A percentile compares a stretch with the other conserved stretches of the same genome.
These are phyloP conservation scores for Calonectria ilicicola DNA, from an alignment of 2,329 filamentous ascomycete species.

Conservation along the genomic window DNA sequence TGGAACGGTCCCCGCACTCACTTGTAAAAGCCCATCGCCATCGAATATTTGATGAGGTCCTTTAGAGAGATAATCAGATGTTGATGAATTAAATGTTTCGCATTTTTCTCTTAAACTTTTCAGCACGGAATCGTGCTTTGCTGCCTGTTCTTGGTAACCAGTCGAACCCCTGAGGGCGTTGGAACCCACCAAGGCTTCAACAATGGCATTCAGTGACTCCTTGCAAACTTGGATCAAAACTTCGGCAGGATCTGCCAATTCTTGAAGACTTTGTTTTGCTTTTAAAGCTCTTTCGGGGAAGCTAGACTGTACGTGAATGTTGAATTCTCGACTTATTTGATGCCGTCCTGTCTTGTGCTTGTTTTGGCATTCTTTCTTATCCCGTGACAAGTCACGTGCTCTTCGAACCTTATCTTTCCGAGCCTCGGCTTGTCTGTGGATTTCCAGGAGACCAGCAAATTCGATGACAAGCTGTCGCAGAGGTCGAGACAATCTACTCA, in stretches of 20 bases:
- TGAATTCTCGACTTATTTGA: slow-evolving; percentile 16
- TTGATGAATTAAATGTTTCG: slow-evolving; percentile 2
- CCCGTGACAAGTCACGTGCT: slow-evolving; percentile 2
- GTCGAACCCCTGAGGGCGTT: background rate
- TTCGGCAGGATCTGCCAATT: slow-evolving; percentile 4
- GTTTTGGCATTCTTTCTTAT: background rate
- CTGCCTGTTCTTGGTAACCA: slow-evolving; percentile 5
- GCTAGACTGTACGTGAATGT: slow-evolving; percentile 9
- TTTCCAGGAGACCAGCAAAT: slow-evolving; percentile 13
- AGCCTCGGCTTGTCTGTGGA: slow-evolving; percentile 17
- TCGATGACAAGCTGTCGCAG: slow-evolving; percentile 11
- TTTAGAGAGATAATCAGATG: background rate
- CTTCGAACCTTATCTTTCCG: background rate
- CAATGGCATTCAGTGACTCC: slow-evolving; percentile 9
- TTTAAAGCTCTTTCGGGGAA: background rate
- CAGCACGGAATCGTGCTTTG: slow-evolving; percentile 1
- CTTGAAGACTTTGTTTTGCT: slow-evolving; percentile 8
- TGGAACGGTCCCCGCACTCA: background rate
- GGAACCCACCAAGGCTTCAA: slow-evolving; percentile 1
- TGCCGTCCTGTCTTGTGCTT: slow-evolving; percentile 5
- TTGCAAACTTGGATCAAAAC: slow-evolving; percentile 8
- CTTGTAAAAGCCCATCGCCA: slow-evolving; percentile 2
- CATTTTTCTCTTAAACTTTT: background rate
- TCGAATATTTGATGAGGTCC: slow-evolving; percentile 6
- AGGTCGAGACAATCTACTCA: background rate